A percentile compares a stretch with the other conserved stretches of the same genome.
These are phyloP conservation scores for Globisporangium emineosum DNA, from an alignment of 352 stramenopile species.

Conservation along the genomic window DNA sequence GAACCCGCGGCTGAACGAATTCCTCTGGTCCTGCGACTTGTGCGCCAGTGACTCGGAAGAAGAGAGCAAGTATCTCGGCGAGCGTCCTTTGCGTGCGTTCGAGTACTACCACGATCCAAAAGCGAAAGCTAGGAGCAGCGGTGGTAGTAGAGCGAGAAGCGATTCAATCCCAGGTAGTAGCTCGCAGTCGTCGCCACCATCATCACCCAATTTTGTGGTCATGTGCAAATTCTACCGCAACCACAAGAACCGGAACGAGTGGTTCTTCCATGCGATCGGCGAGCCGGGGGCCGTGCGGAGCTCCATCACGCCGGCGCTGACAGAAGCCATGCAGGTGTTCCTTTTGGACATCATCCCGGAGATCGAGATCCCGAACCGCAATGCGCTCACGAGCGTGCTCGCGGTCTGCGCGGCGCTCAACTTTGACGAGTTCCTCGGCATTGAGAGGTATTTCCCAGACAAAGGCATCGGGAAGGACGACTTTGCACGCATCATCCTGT, in stretches of 20 bases:
- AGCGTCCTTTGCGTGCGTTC: conserved; percentile 21
- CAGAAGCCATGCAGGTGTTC: conserved; percentile 54
- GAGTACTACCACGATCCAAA: conserved; percentile 30
- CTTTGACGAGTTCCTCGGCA: conserved; percentile 52
- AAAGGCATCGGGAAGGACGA: conserved; percentile 38
- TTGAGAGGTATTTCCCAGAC: conserved; percentile 47
- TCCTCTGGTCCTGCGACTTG: conserved; percentile 41
- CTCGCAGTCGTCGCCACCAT: conserved; percentile 1
- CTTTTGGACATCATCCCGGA: conserved; percentile 66
- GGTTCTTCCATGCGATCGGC: conserved; percentile 41
- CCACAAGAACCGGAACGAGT: conserved; percentile 24
- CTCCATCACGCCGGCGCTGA: conserved; percentile 39
- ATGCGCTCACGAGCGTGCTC: conserved; percentile 52
- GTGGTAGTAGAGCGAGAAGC: neutral
- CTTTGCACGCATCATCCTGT: conserved; percentile 52
- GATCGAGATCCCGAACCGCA: conserved; percentile 65
- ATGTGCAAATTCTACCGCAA: conserved; percentile 59
- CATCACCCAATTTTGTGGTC: conserved; percentile 38
- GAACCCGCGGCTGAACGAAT: conserved; percentile 38
- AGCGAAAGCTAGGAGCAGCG: neutral
- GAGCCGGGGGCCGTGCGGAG: conserved; percentile 34
- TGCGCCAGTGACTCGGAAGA: conserved; percentile 8
- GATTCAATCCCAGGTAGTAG: neutral
- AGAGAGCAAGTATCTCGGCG: conserved; percentile 18
- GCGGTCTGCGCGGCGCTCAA: conserved; percentile 59